Evolutionary conservation across 805 yeast species (phyloP), one percentile per base, ranked within the genome.

Genomic region (Schwanniomyces vanrijiae): DNA sequence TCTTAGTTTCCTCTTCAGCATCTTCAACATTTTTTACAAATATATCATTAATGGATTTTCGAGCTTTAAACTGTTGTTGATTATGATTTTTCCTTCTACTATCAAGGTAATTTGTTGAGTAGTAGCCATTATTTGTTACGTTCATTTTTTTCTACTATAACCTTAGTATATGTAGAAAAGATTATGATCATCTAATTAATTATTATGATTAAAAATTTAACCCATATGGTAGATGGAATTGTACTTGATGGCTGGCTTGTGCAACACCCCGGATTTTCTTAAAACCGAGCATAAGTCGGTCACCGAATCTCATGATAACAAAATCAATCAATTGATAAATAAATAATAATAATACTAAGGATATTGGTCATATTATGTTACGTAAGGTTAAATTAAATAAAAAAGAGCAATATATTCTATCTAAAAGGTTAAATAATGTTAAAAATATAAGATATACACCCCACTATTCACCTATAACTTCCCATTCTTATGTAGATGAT

Each of bases 81-180:
- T 31, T 7, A n/a, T n/a, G 35, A 6, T 6, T 18, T 9, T 31
- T 31, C 18, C 20, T 38, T 41, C 52, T 51, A 38, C 54, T 55
- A 45, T 66, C 70, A 13, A 72, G 61, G 51, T 69, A 72, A 35
- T 64, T 64, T 5, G 66, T 51, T 22, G 76, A 62, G 46, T 56
- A 72, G 57, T 72, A 71, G n/a, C 73, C 77, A 38, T 64, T 61
- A n/a, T 60, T 63, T 5, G 75, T 64, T 35, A 70, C 76, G 52
- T 71, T 72, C 76, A 71, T 71, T 16, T 13, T 47, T 24, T 38
- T 14, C 4, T 14, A 29, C 14, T 10, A 26, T 14, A 18, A 18
- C 10, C 10, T 22, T 5, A 22, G 5, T 22, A 20, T 16, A 13
- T 22, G 8, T 13, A 10, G 16, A 14, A 29, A 14, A 29, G 10